Conservation (phyloP, 2,329 filamentous ascomycete genomes). For the Talaromyces sp. region DNA sequence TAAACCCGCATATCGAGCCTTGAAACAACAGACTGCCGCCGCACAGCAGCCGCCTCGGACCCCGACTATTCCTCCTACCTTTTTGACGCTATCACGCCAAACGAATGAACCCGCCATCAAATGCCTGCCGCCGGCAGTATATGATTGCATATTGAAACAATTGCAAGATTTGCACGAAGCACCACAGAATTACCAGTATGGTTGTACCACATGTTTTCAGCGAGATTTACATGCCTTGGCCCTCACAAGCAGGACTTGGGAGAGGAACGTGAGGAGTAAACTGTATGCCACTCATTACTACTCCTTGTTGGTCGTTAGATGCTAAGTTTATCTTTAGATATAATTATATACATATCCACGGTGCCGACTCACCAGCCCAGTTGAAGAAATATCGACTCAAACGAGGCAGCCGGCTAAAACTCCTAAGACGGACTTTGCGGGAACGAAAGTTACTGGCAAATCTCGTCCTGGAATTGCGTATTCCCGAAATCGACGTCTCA, state of each 20-base stretch:
- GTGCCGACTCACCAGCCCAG: constrained; percentile 45
- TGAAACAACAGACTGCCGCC: constrained; percentile 30
- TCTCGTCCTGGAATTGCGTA: constrained; percentile 52
- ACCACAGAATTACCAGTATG: constrained; percentile 29
- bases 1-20: constrained; percentile 31
- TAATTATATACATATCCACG: constrained; percentile 47
- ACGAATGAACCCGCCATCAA: constrained; percentile 38
- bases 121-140: constrained; percentile 52
- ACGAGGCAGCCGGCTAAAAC: constrained; percentile 50
- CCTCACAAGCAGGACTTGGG: constrained; percentile 55
- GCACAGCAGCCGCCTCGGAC: constrained; percentile 8
- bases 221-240: constrained; percentile 53
- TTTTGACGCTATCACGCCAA: background rate
- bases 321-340: constrained; percentile 39
- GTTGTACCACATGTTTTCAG: constrained; percentile 54
- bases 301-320: constrained; percentile 14
- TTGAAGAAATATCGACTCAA: constrained; percentile 49
- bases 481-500: constrained; percentile 48
- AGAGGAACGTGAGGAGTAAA: constrained; percentile 48
- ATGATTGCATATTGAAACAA: constrained; percentile 53
- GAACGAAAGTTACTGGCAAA: constrained; percentile 50
- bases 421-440: constrained; percentile 53
- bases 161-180: constrained; percentile 46
- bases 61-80: constrained; percentile 32
- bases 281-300: constrained; percentile 43